These are phyloP conservation scores for Stephania japonica DNA, from an alignment of 164 flowering plant species.

Conservation along the genomic window DNA sequence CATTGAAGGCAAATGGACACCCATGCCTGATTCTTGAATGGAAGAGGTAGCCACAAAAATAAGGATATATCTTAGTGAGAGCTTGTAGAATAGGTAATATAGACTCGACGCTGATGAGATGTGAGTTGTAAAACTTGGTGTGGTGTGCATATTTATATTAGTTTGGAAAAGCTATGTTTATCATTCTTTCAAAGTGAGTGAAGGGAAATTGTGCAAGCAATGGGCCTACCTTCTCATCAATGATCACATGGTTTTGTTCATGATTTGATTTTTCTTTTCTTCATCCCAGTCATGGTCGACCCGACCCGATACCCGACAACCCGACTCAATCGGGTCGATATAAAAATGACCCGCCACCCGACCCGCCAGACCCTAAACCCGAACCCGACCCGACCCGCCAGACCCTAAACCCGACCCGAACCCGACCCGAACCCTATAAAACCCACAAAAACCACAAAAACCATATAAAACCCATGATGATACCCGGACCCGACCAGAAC, in stretches of 20 bases:
- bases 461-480: too few species aligned
- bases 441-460: too few species aligned
- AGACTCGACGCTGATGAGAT: not conserved
- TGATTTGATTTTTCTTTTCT: not conserved
- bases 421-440: too few species aligned
- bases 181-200: not conserved
- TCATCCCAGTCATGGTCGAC: not conserved
- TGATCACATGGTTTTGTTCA: not conserved
- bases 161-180: not conserved
- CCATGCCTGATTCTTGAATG: conserved; percentile 8
- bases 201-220: not conserved
- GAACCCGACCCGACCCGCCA: too few species aligned
- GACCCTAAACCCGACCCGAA: too few species aligned
- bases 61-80: not conserved
- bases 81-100: not conserved
- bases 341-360: too few species aligned
- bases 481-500: too few species aligned
- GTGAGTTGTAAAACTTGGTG: not conserved
- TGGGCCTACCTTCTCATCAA: not conserved
- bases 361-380: too few species aligned
- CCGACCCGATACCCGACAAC: too few species aligned
- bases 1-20: conserved; percentile 3
- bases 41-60: not conserved
- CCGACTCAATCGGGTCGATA: too few species aligned
- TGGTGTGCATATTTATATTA: not conserved